Percentiles rank a stretch among this genome's conserved stretches.
phyloP scores from a whole-genome alignment of 441 rosid genomes.

The Geranium incanum region DNA sequence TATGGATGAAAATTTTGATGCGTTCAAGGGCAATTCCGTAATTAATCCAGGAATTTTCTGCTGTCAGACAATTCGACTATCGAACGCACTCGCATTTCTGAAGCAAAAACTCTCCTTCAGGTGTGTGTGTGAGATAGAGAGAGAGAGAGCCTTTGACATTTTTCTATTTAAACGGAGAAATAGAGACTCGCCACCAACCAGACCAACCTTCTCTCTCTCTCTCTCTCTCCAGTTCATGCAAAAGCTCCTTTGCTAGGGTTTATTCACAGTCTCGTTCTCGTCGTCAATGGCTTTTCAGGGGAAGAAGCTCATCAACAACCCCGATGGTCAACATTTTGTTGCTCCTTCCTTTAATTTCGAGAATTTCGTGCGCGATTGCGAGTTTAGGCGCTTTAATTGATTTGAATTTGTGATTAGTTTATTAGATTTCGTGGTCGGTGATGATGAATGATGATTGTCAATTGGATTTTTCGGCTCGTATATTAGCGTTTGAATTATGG shows the following conservation, averaged over 20 bases:
- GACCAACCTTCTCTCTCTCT: conserved; percentile 9
- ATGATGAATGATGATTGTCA: conserved; percentile 1
- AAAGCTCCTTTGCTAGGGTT: conserved; percentile 19
- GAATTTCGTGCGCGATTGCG: conserved; percentile 4
- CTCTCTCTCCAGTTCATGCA: conserved; percentile 6
- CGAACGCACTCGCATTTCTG: neutral
- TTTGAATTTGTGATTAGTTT: neutral
- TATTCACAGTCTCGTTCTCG: neutral
- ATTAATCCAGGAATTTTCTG: neutral
- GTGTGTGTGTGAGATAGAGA: neutral
- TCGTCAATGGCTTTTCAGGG: conserved; percentile 58
- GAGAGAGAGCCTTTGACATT: conserved; percentile 2
- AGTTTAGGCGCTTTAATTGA: neutral
- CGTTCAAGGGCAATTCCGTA: neutral
- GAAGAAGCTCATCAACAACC: conserved; percentile 87
- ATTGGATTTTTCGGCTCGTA: conserved; percentile 2
- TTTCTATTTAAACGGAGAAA: neutral
- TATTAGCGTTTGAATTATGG: neutral
- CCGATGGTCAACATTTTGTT: conserved; percentile 50
- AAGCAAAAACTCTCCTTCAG: neutral
- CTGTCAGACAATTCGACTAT: conserved; percentile 4
- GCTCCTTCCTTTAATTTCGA: neutral
- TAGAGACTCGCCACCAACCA: conserved; percentile 4
- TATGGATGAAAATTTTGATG: neutral
- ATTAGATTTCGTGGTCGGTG: neutral